Conservation (phyloP, 441 rosid genomes). For the Heliophila coronopifolia region DNA sequence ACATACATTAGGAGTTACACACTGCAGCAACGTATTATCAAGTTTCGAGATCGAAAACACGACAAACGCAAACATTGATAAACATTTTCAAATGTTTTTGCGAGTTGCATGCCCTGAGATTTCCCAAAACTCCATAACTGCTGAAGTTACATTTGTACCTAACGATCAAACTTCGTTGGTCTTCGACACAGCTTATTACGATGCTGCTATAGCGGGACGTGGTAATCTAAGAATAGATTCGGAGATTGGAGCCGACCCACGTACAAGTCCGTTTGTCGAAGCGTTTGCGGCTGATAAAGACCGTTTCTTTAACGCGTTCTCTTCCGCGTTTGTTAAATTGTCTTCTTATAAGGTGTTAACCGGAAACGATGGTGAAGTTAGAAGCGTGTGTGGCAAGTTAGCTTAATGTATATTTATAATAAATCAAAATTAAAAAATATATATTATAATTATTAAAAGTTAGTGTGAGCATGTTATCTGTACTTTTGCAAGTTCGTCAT, state of each 20-base stretch:
- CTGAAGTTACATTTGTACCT: constrained; percentile 34
- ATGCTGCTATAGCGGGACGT: constrained; percentile 29
- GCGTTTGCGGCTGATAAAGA: constrained; percentile 32
- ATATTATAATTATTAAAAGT: background rate
- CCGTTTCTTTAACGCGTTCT: constrained; percentile 34
- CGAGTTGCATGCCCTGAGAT: constrained; percentile 32
- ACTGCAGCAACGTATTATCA: constrained; percentile 32
- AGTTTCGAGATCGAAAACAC: constrained; percentile 26
- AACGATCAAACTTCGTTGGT: constrained; percentile 34
- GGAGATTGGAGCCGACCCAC: constrained; percentile 36
- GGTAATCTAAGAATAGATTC: constrained; percentile 39
- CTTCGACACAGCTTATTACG: constrained; percentile 37
- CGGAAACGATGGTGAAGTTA: constrained; percentile 29
- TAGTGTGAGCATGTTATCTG: too few species aligned
- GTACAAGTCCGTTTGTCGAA: constrained; percentile 31
- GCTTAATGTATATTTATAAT: constrained; percentile 14
- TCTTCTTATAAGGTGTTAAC: constrained; percentile 32
- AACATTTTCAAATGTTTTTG: constrained; percentile 29
- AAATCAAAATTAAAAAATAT: background rate
- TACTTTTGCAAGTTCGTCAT: too few species aligned
- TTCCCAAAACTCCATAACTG: constrained; percentile 14
- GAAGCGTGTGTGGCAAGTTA: constrained; percentile 33
- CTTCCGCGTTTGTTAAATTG: constrained; percentile 40
- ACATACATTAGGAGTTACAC: constrained; percentile 40
- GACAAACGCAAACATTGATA: constrained; percentile 27